Conservation (phyloP, 1,284 basidiomycete species). For the Melampsora americana region DNA sequence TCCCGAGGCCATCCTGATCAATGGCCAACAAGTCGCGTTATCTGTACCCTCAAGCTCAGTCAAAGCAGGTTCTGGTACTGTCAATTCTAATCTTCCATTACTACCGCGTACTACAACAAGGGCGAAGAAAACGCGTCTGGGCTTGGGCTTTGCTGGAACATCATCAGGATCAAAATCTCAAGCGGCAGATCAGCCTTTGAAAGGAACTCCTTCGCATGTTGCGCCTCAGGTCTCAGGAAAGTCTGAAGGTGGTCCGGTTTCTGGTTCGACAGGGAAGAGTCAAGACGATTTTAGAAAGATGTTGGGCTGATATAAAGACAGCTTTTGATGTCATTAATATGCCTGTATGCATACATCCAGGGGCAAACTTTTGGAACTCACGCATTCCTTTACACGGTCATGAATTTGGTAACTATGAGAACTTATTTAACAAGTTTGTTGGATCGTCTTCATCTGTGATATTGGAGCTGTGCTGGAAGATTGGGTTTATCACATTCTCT, state of each 20-base stretch:
- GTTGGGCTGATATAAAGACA: slow-evolving; percentile 55
- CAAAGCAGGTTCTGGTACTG: not conserved
- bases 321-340: not conserved
- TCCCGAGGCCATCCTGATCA: slow-evolving; percentile 27
- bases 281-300: slow-evolving; percentile 79
- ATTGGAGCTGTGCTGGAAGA: too few species aligned
- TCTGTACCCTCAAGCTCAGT: slow-evolving; percentile 18
- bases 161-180: slow-evolving; percentile 3
- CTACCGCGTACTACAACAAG: slow-evolving; percentile 26
- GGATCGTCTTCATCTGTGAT: too few species aligned
- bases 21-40: slow-evolving; percentile 16
- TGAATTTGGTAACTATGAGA: too few species aligned
- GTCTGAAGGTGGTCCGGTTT: not conserved
- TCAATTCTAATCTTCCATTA: slow-evolving; percentile 30
- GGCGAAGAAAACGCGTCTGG: slow-evolving; percentile 37
- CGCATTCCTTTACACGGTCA: too few species aligned
- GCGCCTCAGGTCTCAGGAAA: too few species aligned
- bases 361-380: too few species aligned
- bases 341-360: too few species aligned
- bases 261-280: slow-evolving; percentile 55
- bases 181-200: not conserved
- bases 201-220: not conserved
- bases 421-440: too few species aligned
- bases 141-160: slow-evolving; percentile 20
- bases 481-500: too few species aligned